Base-by-base conservation (phyloP, 2,329 filamentous ascomycete species). In the Fusarium fracticaudum region DNA sequence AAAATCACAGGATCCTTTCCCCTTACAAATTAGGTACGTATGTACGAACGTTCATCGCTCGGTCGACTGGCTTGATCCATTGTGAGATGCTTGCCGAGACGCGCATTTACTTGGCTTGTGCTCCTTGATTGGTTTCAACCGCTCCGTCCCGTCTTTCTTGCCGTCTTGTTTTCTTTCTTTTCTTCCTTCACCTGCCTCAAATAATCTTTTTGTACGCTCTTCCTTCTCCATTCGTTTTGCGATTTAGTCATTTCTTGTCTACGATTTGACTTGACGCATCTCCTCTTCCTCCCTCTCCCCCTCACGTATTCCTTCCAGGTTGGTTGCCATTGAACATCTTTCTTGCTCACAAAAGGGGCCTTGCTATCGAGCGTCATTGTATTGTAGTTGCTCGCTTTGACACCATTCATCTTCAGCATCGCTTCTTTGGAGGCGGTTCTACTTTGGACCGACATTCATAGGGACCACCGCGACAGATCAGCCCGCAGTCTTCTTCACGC, bases 1-100 rank as follows among this genome's bases (percentile, higher is more conserved):
- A 64, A 65, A 71, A 71, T 61, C 53, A 69, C 58, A 70, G 62
- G 63, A 75, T 74, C 64, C 38, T 53, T 64, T 66, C 67, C 69
- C 48, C 54, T 72, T 70, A 69, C 60, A 72, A 69, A 63, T 67
- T 69, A 77, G 76, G 76, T 78, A 73, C 73, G 76, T 78, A 73
- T 67, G 76, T 78, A 72, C 69, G 50, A 61, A 48, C 53, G 47
- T 38, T 35, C 51, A 60, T 75, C 61, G 43, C 74, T 66, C 38
- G 60, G 73, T 55, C 72, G 61, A 68, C 69, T 59, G 29, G 35
- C 35, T 60, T 14, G 33, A 60, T 51, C 43, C 24, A 60, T 60
- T 64, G 48, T 17, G 38, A 43, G 24, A 24, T 55, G 41, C 73
- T 69, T 62, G 69, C 69, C 73, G 67, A 73, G 76, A 71, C 73